Evolutionary conservation across 176 grass and related monocot genomes (phyloP).

Genomic region (Hyparrhenia diplandra): DNA sequence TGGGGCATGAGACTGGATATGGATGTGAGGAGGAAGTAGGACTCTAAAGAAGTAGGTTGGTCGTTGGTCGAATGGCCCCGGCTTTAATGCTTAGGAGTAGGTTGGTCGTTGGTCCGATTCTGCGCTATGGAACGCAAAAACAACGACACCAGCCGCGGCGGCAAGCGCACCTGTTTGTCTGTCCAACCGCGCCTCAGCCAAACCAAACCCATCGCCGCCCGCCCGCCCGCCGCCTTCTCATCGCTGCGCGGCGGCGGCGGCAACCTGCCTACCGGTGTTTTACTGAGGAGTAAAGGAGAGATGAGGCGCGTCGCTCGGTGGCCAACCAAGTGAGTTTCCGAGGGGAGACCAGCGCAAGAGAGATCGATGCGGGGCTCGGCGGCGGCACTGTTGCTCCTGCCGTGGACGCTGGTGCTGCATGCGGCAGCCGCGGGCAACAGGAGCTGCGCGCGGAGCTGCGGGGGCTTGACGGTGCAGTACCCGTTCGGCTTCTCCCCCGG

Average conservation of each 20-base stretch:
- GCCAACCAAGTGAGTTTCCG: slow-evolving; percentile 11
- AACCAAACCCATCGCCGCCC: slow-evolving; percentile 36
- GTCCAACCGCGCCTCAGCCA: slow-evolving; percentile 22
- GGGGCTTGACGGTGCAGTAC: slow-evolving; percentile 10
- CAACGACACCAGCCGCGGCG: background rate
- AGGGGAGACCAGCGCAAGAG: too few species aligned
- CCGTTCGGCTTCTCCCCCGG: slow-evolving; percentile 60
- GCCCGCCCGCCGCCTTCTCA: too few species aligned
- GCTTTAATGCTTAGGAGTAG: slow-evolving; percentile 52
- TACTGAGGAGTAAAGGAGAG: background rate
- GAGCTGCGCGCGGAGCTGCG: slow-evolving; percentile 33
- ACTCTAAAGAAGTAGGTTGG: slow-evolving; percentile 10
- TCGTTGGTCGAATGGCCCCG: slow-evolving; percentile 20
- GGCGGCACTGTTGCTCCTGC: slow-evolving; percentile 17
- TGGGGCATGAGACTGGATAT: slow-evolving; percentile 10
- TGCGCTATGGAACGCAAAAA: background rate
- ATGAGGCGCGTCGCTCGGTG: background rate
- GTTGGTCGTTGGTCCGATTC: too few species aligned
- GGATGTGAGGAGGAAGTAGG: background rate
- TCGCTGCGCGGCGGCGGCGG: background rate
- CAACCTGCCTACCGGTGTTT: background rate
- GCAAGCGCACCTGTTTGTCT: background rate
- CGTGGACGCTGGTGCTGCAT: background rate
- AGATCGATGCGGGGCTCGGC: background rate
- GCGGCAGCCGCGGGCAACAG: slow-evolving; percentile 28